Conservation (phyloP, 495 filamentous ascomycete species). For the Paragyromitra xinjiangensis region DNA sequence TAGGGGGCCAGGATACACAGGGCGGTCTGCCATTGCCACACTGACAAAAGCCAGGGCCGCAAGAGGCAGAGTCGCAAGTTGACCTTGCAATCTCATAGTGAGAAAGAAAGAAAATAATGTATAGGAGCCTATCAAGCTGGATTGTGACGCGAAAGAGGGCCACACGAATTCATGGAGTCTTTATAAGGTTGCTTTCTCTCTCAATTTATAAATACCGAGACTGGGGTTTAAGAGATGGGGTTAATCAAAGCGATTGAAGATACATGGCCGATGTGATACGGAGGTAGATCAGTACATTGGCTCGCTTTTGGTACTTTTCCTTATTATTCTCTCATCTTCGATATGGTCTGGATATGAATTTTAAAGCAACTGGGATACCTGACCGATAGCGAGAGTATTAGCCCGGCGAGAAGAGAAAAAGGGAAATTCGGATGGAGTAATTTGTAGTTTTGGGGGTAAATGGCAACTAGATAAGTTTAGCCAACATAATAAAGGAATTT, state of each 20-base stretch:
- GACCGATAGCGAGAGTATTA: not conserved
- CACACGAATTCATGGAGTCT: constrained; percentile 1
- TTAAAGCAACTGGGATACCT: not conserved
- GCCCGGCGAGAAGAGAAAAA: not conserved
- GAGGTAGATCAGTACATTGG: not conserved
- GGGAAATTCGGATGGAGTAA: not conserved
- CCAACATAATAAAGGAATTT: not conserved
- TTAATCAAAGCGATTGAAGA: not conserved
- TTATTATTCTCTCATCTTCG: not conserved
- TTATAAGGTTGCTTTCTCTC: constrained; percentile 22
- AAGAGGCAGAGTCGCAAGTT: constrained; percentile 26
- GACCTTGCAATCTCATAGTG: constrained; percentile 30
- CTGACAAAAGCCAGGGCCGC: constrained; percentile 29
- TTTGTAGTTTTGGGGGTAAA: not conserved
- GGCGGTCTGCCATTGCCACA: constrained; percentile 24
- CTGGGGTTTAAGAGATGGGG: not conserved
- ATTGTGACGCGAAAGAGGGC: constrained; percentile 12
- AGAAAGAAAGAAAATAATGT: constrained; percentile 3
- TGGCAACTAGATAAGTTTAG: not conserved
- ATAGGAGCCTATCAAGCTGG: constrained; percentile 4
- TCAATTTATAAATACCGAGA: not conserved
- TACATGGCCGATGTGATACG: not conserved
- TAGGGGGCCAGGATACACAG: constrained; percentile 18
- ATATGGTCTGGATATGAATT: not conserved
- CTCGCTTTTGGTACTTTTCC: not conserved